phyloP scores from a whole-genome alignment of 1,139 yeast species.

The Geotrichum reessii region DNA sequence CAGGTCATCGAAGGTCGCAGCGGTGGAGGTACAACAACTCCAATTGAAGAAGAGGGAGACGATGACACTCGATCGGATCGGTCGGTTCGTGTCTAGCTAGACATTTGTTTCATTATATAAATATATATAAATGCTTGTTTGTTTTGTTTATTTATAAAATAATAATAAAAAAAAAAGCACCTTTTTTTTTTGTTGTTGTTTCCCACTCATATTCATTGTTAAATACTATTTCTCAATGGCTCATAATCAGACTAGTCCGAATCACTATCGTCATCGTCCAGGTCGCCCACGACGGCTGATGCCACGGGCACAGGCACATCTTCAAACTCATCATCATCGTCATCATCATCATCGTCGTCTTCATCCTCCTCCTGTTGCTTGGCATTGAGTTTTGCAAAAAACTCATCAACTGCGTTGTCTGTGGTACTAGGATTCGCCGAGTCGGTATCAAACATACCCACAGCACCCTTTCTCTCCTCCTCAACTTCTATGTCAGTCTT shows the following conservation, averaged over 20 bases:
- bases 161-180: not conserved
- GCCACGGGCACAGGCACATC: constrained; percentile 51
- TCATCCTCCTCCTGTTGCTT: constrained; percentile 52
- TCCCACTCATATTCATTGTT: not conserved
- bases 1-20: constrained; percentile 40
- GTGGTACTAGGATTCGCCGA: constrained; percentile 33
- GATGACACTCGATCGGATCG: not conserved
- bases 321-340: constrained; percentile 59
- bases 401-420: constrained; percentile 75
- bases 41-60: not conserved
- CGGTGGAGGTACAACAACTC: constrained; percentile 20
- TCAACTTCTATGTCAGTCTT: not conserved
- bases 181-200: not conserved
- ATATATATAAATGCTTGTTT: not conserved
- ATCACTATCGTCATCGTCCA: constrained; percentile 30
- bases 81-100: not conserved
- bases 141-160: not conserved
- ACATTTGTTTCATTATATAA: not conserved
- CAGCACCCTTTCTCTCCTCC: constrained; percentile 33
- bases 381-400: constrained; percentile 65
- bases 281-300: constrained; percentile 29
- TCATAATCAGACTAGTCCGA: constrained; percentile 28
- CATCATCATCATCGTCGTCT: constrained; percentile 41
- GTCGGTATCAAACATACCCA: constrained; percentile 41
- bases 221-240: constrained; percentile 17